Evolutionary conservation across 257 asterid species (phyloP), one percentile per base, ranked within the genome.

Genomic region (Vinca minor): DNA sequence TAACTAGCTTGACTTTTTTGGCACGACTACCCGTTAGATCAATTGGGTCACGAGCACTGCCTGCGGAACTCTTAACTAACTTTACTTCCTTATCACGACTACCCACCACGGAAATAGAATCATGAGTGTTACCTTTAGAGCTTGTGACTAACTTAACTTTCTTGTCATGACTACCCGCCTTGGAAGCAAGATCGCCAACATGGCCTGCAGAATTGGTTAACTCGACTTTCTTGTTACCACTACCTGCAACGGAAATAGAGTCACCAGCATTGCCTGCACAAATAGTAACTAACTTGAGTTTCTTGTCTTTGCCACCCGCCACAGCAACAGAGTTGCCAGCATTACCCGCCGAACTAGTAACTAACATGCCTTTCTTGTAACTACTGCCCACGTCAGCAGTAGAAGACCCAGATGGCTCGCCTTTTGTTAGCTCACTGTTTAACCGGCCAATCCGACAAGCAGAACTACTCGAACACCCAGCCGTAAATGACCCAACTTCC

Each of bases 401-500:
- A 39, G 76, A 74, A 11, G 69, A 76, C 13, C 61, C 63, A 0
- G 63, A 48, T 10, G 67, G 48, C 63, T 78, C 79, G 46, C 68
- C 41, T 64, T 81, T 78, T 45, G 35, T 68, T 42, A 49, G 75
- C 52, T 82, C 85, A 8, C 70, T 73, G 70, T 72, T 79, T 56
- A 67, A 31, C 76, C 63, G 54, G 42, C 70, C 80, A 61, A 61
- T 76, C 32, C 34, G 58, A 45, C 66, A 75, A 62, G 66, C 80
- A 54, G 86, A 71, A 71, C 74, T 72, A 71, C 79, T 67, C 65
- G 72, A 38, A 57, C 75, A 76, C 58, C 66, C 59, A 15, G 69
- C 69, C 71, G 76, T 76, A 5, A 78, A 73, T 52, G 45, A 64
- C 44, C 72, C 66, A 72, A 79, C 76, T 72, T 53, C 84, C 70